Evolutionary conservation across 2,329 filamentous ascomycete species (phyloP), one percentile per base, ranked within the genome.

Genomic region (Neopestalotiopsis rosae): DNA sequence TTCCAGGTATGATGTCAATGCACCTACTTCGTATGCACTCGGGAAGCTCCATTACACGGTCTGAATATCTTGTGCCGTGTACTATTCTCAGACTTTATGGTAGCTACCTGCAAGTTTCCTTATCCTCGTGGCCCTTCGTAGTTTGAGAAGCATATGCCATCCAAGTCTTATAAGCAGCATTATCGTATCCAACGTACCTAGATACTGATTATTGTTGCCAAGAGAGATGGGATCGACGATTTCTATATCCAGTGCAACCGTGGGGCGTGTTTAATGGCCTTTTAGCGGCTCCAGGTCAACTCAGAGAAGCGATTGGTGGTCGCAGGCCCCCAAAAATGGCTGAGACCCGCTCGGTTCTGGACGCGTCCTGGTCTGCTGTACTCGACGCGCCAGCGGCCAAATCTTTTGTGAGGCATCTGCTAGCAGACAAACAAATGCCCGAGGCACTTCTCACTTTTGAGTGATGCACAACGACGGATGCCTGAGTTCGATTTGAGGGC

Each of bases 331-430:
- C 20, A 52, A n/a, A 28, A 59, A 10, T 14, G 7, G 10, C 13
- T 13, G 24, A 28, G 63, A 58, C 63, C 63, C 63, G 63, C 63
- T 66, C 57, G 58, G 63, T 58, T 38, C 63, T 32, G 40, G 32
- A 64, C 61, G 61, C 61, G 61, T 59, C 24, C 24, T 9, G 30
- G 24, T 9, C 28, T 59, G 57, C 13, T 12, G 30, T 17, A 56
- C 45, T 66, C 32, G 63, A 66, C 63, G 63, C 63, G 63, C 63
- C 63, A 38, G 45, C 45, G 24, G 17, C 63, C 63, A 34, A 66
- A 56, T 66, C 63, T 66, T 24, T 66, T 56, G 45, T 66, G 38
- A 28, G 38, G 42, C 24, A 7, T 49, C n/a, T 12, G 49, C 4
- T 10, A 64, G 34, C 61, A 62, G 5, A 62, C 32, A 28, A 38